Conservation (phyloP, 352 stramenopile species). For the Globisporangium rhizosaccharum region DNA sequence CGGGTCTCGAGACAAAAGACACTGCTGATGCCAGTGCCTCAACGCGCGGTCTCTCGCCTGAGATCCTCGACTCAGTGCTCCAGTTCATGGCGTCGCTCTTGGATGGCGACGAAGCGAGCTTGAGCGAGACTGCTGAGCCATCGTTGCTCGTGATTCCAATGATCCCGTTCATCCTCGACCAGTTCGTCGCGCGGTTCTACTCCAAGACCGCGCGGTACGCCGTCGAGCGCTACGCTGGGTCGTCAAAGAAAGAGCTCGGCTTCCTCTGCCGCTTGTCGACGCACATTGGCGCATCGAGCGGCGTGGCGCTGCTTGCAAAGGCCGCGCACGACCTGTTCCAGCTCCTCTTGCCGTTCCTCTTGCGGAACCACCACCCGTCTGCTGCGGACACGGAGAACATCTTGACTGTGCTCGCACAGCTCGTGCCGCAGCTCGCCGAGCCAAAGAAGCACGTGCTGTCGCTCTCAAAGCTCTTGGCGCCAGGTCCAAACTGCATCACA, state of each 20-base stretch:
- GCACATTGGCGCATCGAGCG: slow-evolving; percentile 36
- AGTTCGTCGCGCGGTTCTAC: slow-evolving; percentile 81
- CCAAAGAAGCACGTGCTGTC: slow-evolving; percentile 70
- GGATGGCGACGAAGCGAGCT: slow-evolving; percentile 53
- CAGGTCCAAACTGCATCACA: slow-evolving; percentile 65
- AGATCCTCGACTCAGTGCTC: slow-evolving; percentile 66
- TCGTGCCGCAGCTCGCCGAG: slow-evolving; percentile 71
- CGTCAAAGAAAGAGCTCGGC: slow-evolving; percentile 72
- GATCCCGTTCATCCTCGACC: slow-evolving; percentile 71
- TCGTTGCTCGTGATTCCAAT: slow-evolving; percentile 47
- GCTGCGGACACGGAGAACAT: slow-evolving; percentile 78
- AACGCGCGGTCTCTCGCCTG: slow-evolving; percentile 44
- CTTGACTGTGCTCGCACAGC: slow-evolving; percentile 58
- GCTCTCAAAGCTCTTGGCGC: slow-evolving; percentile 71
- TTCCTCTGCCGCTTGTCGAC: slow-evolving; percentile 77
- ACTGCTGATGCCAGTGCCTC: slow-evolving; percentile 11
- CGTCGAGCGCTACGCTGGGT: slow-evolving; percentile 69
- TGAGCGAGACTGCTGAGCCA: slow-evolving; percentile 19
- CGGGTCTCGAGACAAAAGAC: slow-evolving; percentile 31
- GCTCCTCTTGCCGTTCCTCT: slow-evolving; percentile 76
- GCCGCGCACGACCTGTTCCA: slow-evolving; percentile 79
- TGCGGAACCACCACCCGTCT: slow-evolving; percentile 76
- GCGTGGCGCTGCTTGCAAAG: slow-evolving; percentile 8
- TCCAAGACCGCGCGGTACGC: slow-evolving; percentile 73
- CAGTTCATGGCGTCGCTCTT: slow-evolving; percentile 76